Evolutionary conservation across 2,329 filamentous ascomycete species (phyloP), one percentile per base, ranked within the genome.

Genomic region (Raffaelea arxii): DNA sequence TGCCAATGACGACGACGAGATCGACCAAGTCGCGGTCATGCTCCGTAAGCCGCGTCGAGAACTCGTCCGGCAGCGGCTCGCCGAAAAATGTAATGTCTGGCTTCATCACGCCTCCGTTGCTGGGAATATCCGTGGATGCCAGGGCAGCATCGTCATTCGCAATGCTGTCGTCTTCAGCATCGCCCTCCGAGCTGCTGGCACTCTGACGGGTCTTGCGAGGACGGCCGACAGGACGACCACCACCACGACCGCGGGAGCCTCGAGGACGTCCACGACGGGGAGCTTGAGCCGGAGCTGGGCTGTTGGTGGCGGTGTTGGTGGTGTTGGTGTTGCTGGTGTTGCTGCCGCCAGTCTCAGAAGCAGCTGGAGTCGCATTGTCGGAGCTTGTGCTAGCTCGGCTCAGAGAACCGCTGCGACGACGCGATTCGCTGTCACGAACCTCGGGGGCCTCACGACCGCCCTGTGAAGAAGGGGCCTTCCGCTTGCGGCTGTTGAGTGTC

Each of bases 51-150:
- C 90, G 83, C 43, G 78, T 72, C 48, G 84, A 85, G 65, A 98
- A 98, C 54, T 80, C 77, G 55, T 86, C 80, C 0, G 91, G 90
- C 1, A 98, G 80, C 43, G 82, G 75, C 67, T 98, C 92, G 55
- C 91, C 91, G 58, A 97, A 97, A 70, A 98, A 97, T 41, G 88
- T 97, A 60, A 98, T 97, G 67, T 97, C 91, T 9, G 92, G 92
- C 73, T 86, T 95, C 88, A 94, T 94, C 60, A 94, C 80, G 47
- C 86, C 88, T 41, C 75, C 71, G 2, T 80, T 79, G 35, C 85
- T 78, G 54, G 82, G 74, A 58, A 36, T 6, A 18, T 36, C 32
- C 7, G 19, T n/a, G 27, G 27, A 30, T 30, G 27, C 9, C n/a
- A n/a, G n/a, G n/a, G n/a, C n/a, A 6, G 82, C 79, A 48, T 79